Percentiles rank a stretch among this genome's conserved stretches.
Evolutionary conservation across 169 alveolate genomes (phyloP).

Genomic region (Plasmodium reichenowi): DNA sequence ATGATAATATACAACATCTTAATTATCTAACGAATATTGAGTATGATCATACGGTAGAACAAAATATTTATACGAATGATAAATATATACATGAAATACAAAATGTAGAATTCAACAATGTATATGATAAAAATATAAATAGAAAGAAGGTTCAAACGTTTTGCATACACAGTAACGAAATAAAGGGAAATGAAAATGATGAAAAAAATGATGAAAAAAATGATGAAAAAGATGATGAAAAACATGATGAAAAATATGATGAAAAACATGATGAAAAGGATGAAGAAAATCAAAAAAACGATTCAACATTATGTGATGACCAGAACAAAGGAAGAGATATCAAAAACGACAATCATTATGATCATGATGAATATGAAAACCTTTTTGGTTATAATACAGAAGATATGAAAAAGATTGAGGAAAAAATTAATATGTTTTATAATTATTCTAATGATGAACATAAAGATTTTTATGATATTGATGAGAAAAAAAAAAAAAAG

Average conservation of each 20-base stretch:
- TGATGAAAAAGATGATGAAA: background rate
- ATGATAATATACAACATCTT: background rate
- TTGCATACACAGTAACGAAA: background rate
- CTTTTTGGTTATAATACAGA: constrained; percentile 30
- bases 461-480: constrained; percentile 12
- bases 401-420: constrained; percentile 31
- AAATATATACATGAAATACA: background rate
- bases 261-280: no score
- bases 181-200: constrained; percentile 13
- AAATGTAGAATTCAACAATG: constrained; percentile 5
- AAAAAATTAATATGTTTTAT: constrained; percentile 30
- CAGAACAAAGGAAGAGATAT: background rate
- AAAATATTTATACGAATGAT: background rate
- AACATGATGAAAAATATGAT: constrained; percentile 12
- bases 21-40: background rate
- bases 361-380: constrained; percentile 24
- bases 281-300: background rate
- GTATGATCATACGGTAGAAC: background rate
- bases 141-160: background rate
- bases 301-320: background rate
- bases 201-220: constrained; percentile 19
- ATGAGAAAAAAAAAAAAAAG: constrained; percentile 22
- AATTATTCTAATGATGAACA: constrained; percentile 21
- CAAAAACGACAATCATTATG: background rate
- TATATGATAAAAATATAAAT: background rate